Evolutionary conservation across 208 protist genomes (phyloP), one percentile per base, ranked within the genome.

Genomic region (Hexamita inflata): DNA sequence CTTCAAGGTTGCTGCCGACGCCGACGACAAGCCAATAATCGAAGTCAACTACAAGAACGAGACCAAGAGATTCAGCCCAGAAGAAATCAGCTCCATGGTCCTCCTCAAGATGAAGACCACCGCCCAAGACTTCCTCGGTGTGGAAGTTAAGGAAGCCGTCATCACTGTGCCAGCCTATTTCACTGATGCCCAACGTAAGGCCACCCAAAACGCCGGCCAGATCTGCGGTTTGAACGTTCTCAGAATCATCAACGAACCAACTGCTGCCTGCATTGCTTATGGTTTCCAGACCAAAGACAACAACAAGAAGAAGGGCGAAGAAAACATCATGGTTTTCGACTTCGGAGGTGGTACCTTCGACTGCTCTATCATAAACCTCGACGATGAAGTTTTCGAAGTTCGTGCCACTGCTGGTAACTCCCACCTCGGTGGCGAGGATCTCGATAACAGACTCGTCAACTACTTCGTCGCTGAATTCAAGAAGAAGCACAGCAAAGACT

Each of bases 241-340:
- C 62, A 89, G 96, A 82, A 98, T 99, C 85, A 96, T 99, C 85
- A 99, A 99, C 89, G 96, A 99, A 87, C 95, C 96, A 41, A 98
- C 96, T 38, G 94, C 95, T 0, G 95, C 95, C 35, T 93, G 95
- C 67, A 92, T 99, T 79, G 94, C 96, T 0, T 98, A 98, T 75
- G 81, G 81, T 39, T 57, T 83, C 19, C 60, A 78, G 80, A 38
- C 53, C 53, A 39, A 78, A 68, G 4, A 4, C 19, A 24, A n/a
- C n/a, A n/a, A n/a, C n/a, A n/a, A n/a, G n/a, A n/a, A n/a, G n/a
- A n/a, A n/a, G n/a, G n/a, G n/a, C 45, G 4, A 53, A 53, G 15
- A 58, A 26, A 85, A 86, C 28, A 77, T 86, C 32, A 34, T 85
- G 9, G 92, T 98, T 7, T 98, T 94, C 78, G 94, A 99, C 87